Evolutionary conservation across 495 filamentous ascomycete genomes (phyloP), one percentile per base, ranked within the genome.

Genomic region (Bacidia rubella): DNA sequence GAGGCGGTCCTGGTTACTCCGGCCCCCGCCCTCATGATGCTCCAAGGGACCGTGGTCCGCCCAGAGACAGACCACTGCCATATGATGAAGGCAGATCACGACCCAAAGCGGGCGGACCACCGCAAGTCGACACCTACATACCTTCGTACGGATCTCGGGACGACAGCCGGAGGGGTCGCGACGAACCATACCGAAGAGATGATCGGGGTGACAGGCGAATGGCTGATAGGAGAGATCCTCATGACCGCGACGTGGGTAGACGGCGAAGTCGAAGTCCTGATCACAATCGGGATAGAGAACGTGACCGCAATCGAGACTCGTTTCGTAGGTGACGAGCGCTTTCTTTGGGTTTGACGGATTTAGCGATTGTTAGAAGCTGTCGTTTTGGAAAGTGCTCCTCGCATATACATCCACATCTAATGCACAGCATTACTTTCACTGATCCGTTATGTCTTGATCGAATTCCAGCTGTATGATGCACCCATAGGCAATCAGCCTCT

Each of bases 401-500:
- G 29, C 29, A 35, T 35, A 35, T n/a, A n/a, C n/a, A n/a, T n/a
- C n/a, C n/a, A n/a, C n/a, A n/a, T n/a, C n/a, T n/a, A 9, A 43
- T 43, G 41, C 41, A 43, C 23, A 2, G 23, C 11, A 7, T 4
- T n/a, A 22, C 41, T n/a, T 19, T 43, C 11, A 15, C 2, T 19
- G 11, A 2, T 10, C 9, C 11, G 9, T 22, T 22, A 43, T 43
- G 56, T 17, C 47, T 47, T 35, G 49, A 63, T 26, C 54, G 60
- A 51, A 53, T n/a, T 12, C 38, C 50, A 29, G 58, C 52, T 49
- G 25, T 17, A 41, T 54, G 49, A n/a, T n/a, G n/a, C n/a, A n/a
- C n/a, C n/a, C n/a, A n/a, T n/a, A n/a, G n/a, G n/a, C n/a, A n/a
- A 53, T 52, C 62, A 50, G 1, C 63, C 74, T 60, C 85, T 72